These are phyloP conservation scores for Podaxis sp. DNA, from an alignment of 768 basidiomycete genomes.

Conservation along the genomic window DNA sequence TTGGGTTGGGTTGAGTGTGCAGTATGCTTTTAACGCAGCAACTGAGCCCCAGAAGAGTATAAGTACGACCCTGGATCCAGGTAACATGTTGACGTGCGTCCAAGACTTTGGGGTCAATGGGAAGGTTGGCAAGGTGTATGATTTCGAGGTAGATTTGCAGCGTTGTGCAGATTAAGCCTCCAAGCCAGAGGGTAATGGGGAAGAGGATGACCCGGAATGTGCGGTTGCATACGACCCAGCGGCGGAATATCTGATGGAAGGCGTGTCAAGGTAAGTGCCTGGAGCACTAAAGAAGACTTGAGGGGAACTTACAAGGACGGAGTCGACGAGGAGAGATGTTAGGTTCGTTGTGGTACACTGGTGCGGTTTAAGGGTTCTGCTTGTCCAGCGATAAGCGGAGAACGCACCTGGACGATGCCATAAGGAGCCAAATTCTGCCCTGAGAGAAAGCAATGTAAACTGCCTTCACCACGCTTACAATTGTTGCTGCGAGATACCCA, in stretches of 20 bases:
- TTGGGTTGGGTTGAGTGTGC: not conserved
- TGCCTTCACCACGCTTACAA: not conserved
- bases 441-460: not conserved
- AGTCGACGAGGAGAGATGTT: not conserved
- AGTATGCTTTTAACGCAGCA: not conserved
- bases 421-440: not conserved
- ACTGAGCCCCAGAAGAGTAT: constrained; percentile 8
- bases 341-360: constrained; percentile 6
- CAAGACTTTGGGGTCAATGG: not conserved
- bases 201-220: not conserved
- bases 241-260: constrained; percentile 11
- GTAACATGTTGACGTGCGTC: not conserved
- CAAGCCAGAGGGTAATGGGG: constrained; percentile 6
- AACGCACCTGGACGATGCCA: not conserved
- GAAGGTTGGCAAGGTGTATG: not conserved
- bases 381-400: not conserved
- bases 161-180: not conserved
- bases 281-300: not conserved
- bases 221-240: constrained; percentile 5
- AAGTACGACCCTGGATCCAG: constrained; percentile 5
- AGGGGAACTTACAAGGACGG: not conserved
- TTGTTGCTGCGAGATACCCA: not conserved
- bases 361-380: not conserved
- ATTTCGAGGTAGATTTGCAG: not conserved
- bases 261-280: not conserved